Base-by-base conservation (phyloP, 495 filamentous ascomycete genomes). In the Penicillium silybi region DNA sequence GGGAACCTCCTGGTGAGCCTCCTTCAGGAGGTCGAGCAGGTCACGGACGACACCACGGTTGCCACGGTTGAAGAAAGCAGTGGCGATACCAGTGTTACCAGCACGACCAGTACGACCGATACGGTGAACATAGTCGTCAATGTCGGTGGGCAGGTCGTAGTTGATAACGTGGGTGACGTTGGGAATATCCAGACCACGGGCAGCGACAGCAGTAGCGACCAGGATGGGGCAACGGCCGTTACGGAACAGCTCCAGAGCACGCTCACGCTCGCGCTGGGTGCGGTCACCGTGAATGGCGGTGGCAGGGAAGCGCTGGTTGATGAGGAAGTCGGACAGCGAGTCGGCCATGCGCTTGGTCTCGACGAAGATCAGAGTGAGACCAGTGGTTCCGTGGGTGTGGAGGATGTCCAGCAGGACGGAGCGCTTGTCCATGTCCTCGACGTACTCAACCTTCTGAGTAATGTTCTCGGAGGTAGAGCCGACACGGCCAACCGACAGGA, bases 271-370 rank as follows among this genome's bases (percentile, higher is more conserved):
- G 52, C 92, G 90, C 78, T 98, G 93, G 45, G 93, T 97, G 56
- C 93, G 88, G 69, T 98, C 93, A 63, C 93, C 93, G 71, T 98
- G 93, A 66, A 98, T 98, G 16, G 95, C 90, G 35, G 95, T 97
- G n/a, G 95, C 93, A 6, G 92, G 91, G 83, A 97, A 96, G 64
- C 86, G 89, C 72, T 97, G 92, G 76, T 96, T 96, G 76, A 97
- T 90, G 44, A 98, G 75, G 80, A 96, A 98, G 67, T 98, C 93
- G 41, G 90, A 97, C 17, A 98, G 79, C 7, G 91, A 88, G 72
- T 98, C 93, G 46, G 95, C 93, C 92, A 97, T 98, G 61, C 93
- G 92, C 85, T 98, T 98, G 48, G 95, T 97, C 78, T 97, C 95
- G 48, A 97, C 93, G 74, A 98, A 98, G 68, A 97, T 97, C 25